Evolutionary conservation across 2,329 filamentous ascomycete genomes (phyloP).

Genomic region (Penicillium sumatraense): DNA sequence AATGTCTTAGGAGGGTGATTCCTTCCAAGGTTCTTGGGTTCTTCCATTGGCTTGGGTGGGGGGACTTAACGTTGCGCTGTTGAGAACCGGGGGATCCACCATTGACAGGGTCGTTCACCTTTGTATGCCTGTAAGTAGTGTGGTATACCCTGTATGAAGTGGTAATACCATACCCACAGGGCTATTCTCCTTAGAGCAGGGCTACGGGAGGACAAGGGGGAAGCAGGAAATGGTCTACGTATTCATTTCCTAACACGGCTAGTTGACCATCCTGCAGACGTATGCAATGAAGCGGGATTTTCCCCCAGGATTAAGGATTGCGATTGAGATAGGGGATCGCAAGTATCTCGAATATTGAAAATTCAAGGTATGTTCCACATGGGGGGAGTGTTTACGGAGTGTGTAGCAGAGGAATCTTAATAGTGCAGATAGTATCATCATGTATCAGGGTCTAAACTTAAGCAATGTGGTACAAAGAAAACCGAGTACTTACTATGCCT

Average conservation of each 20-base stretch:
- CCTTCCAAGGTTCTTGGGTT: conserved; percentile 30
- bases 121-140: too few species aligned
- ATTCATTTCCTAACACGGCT: conserved; percentile 14
- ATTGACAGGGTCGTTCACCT: conserved; percentile 26
- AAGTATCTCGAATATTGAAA: neutral
- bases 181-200: neutral
- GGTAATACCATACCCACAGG: neutral
- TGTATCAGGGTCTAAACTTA: neutral
- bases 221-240: conserved; percentile 9
- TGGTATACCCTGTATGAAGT: neutral
- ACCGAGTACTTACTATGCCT: neutral
- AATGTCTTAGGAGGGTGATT: conserved; percentile 22
- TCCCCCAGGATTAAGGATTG: neutral
- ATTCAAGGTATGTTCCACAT: too few species aligned
- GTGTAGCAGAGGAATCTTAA: too few species aligned
- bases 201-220: neutral
- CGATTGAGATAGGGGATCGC: neutral
- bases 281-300: neutral
- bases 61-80: conserved; percentile 23
- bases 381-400: too few species aligned
- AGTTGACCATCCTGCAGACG: conserved; percentile 15
- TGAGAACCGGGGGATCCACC: conserved; percentile 18
- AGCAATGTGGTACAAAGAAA: neutral
- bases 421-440: too few species aligned
- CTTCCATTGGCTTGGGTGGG: conserved; percentile 31